Conservation (phyloP, 108 stramenopile species). For the Licmophora abbreviata region DNA sequence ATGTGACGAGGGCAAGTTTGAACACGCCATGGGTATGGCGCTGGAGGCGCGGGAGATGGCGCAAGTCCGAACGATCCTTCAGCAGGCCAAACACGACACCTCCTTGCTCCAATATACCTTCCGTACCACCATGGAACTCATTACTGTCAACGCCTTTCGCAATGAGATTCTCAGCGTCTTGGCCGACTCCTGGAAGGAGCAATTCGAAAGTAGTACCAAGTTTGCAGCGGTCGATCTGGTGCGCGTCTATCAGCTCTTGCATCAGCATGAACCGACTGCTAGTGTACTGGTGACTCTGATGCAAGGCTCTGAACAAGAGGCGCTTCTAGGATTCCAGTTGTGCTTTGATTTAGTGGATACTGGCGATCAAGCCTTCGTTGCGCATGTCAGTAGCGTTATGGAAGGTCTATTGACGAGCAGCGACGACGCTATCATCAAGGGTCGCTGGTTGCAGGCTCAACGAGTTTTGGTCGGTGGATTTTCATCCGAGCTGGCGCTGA, state of each 20-base stretch:
- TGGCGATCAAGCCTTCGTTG: constrained; percentile 91
- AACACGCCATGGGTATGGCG: constrained; percentile 95
- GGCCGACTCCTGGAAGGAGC: constrained; percentile 32
- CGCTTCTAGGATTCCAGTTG: constrained; percentile 90
- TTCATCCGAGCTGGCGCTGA: constrained; percentile 74
- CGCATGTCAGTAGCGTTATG: constrained; percentile 41
- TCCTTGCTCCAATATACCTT: constrained; percentile 47
- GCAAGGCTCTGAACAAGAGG: constrained; percentile 37
- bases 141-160: constrained; percentile 69
- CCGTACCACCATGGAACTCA: constrained; percentile 34
- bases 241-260: constrained; percentile 70
- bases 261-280: constrained; percentile 52
- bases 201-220: constrained; percentile 21
- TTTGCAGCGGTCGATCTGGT: constrained; percentile 50
- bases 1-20: constrained; percentile 70
- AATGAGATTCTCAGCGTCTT: constrained; percentile 61
- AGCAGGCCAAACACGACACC: constrained; percentile 11
- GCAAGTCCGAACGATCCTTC: constrained; percentile 42
- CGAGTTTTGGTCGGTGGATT: constrained; percentile 76
- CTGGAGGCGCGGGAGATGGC: constrained; percentile 74
- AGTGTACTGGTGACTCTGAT: constrained; percentile 59
- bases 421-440: constrained; percentile 14
- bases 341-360: constrained; percentile 92
- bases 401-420: constrained; percentile 1
- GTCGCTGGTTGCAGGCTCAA: constrained; percentile 23